Conservation (phyloP, 1,284 basidiomycete genomes). For the Cutaneotrichosporon mucoides region DNA sequence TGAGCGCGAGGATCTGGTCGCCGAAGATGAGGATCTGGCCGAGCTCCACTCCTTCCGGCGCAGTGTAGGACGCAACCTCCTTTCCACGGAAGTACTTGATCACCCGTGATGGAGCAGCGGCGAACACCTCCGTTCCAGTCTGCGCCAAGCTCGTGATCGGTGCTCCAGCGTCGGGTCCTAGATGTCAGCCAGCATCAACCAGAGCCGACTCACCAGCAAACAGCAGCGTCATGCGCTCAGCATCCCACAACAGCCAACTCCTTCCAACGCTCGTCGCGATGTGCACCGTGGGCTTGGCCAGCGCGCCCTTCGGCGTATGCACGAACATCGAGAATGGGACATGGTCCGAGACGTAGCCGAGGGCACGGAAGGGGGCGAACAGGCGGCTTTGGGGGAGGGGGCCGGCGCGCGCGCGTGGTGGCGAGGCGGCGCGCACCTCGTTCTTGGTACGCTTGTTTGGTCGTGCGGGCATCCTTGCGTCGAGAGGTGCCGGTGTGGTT, state of each 20-base stretch:
- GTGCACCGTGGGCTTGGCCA: constrained; percentile 73
- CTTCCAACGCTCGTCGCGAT: constrained; percentile 84
- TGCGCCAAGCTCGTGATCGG: constrained; percentile 73
- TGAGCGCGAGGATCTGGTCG: constrained; percentile 69
- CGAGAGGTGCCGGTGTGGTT: background rate
- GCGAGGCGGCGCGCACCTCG: background rate
- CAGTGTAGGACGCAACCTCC: constrained; percentile 51
- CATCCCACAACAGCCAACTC: constrained; percentile 96
- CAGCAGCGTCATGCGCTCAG: constrained; percentile 82
- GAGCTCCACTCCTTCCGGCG: constrained; percentile 42
- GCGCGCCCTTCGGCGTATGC: constrained; percentile 78
- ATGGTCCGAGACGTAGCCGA: constrained; percentile 87
- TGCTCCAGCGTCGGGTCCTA: constrained; percentile 72
- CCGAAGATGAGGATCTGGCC: constrained; percentile 68
- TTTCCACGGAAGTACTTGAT: constrained; percentile 83
- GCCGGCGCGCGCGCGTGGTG: background rate
- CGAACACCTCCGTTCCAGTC: constrained; percentile 84
- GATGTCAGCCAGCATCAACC: constrained; percentile 4
- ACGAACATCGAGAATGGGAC: constrained; percentile 86
- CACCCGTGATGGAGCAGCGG: constrained; percentile 63
- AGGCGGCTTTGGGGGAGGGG: constrained; percentile 51
- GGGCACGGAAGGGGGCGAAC: constrained; percentile 91
- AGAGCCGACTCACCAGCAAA: constrained; percentile 71
- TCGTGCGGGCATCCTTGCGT: constrained; percentile 14
- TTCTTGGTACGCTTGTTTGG: constrained; percentile 19